Conservation (phyloP, 305 asterid species). For the Nicotiana rustica region DNA sequence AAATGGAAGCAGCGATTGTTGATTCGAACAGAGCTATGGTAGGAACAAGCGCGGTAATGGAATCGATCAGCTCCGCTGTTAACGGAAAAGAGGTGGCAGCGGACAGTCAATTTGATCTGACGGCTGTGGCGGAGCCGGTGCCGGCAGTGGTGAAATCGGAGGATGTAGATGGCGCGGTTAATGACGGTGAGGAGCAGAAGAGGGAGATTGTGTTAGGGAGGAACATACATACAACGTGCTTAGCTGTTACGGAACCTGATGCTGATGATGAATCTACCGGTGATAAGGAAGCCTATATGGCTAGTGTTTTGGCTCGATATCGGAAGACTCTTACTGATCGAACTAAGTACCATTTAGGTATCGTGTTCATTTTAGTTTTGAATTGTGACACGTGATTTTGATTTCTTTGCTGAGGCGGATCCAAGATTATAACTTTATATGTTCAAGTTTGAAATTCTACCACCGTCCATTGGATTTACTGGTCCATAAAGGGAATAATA, state of each 20-base stretch:
- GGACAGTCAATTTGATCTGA: constrained; percentile 36
- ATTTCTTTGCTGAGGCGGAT: too few relatives aligned
- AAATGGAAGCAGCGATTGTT: constrained; percentile 27
- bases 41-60: constrained; percentile 5
- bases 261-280: constrained; percentile 96
- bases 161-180: constrained; percentile 45
- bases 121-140: constrained; percentile 47
- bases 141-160: constrained; percentile 46
- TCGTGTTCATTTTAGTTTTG: background rate
- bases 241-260: constrained; percentile 93
- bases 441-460: too few relatives aligned
- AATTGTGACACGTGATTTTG: background rate
- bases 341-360: constrained; percentile 90
- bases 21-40: constrained; percentile 30
- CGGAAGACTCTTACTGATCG: constrained; percentile 80
- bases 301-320: constrained; percentile 90
- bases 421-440: background rate
- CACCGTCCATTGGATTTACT: too few relatives aligned
- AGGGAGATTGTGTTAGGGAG: constrained; percentile 80
- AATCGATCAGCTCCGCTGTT: background rate
- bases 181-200: constrained; percentile 43
- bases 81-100: constrained; percentile 30
- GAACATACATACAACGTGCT: constrained; percentile 84
- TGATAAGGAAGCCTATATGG: constrained; percentile 95
- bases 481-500: background rate